phyloP scores from a whole-genome alignment of 306 rosid genomes.

The Fragaria vesca region DNA sequence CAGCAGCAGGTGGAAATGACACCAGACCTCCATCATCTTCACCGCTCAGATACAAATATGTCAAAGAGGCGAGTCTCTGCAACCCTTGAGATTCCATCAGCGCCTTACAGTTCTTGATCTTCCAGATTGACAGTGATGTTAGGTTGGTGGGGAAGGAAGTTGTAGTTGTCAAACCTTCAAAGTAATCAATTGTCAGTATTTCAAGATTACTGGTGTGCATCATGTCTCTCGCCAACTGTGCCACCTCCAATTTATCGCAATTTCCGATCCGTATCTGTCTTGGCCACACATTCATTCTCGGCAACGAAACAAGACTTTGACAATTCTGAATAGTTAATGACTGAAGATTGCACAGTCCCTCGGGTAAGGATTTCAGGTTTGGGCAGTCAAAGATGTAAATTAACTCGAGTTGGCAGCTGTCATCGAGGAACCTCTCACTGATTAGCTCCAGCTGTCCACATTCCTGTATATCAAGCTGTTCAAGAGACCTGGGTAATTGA shows the following conservation, averaged over 20 bases:
- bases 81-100: constrained; percentile 15
- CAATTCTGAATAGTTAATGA: fast-evolving
- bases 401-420: not conserved
- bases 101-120: not conserved
- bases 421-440: constrained; percentile 7
- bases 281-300: no score
- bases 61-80: constrained; percentile 22
- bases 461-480: constrained; percentile 3
- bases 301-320: no score
- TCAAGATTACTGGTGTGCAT: no score
- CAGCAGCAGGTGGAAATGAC: not conserved
- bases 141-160: constrained; percentile 22
- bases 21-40: not conserved
- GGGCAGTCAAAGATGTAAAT: constrained; percentile 14
- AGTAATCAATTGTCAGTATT: no score
- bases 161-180: not conserved
- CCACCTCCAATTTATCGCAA: no score
- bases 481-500: not conserved
- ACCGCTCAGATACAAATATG: not conserved
- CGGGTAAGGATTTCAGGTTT: constrained; percentile 9
- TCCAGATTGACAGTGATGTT: not conserved
- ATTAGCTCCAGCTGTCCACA: constrained; percentile 19
- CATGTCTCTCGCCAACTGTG: not conserved
- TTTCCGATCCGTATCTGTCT: no score
- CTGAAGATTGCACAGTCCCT: constrained; percentile 11